phyloP scores from a whole-genome alignment of 2,329 filamentous ascomycete genomes.

The Paracoccidioides brasiliensis region DNA sequence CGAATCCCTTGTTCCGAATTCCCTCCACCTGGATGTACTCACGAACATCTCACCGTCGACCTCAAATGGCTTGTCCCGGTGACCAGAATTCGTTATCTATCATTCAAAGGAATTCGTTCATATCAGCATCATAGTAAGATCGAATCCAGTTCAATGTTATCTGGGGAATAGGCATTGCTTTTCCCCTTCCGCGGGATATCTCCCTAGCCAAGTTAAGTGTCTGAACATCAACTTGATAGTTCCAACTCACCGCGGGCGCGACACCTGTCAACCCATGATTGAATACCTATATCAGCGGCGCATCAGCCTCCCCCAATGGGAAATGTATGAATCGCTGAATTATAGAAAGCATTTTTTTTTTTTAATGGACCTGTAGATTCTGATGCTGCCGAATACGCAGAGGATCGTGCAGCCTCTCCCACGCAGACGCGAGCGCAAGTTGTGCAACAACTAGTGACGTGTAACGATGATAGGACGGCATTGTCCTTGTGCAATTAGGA shows the following conservation, averaged over 20 bases:
- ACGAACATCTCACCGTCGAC: slow-evolving; percentile 17
- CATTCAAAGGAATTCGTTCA: neutral
- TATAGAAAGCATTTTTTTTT: neutral
- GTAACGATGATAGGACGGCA: too few species aligned
- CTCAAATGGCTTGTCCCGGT: slow-evolving; percentile 13
- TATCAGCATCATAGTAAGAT: neutral
- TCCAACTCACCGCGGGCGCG: neutral
- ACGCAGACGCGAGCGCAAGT: too few species aligned
- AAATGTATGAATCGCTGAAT: too few species aligned
- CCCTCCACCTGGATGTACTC: neutral
- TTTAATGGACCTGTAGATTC: slow-evolving; percentile 3
- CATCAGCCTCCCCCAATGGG: too few species aligned
- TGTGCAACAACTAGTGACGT: too few species aligned
- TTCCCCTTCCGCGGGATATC: neutral
- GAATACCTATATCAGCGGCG: slow-evolving; percentile 2
- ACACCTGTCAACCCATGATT: neutral
- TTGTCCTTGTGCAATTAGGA: too few species aligned
- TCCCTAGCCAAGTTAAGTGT: neutral
- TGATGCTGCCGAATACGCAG: slow-evolving; percentile 2
- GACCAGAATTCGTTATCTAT: slow-evolving; percentile 13
- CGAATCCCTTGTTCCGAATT: neutral
- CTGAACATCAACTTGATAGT: neutral
- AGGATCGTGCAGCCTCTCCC: neutral
- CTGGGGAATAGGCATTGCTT: neutral
- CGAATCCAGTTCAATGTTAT: neutral